Evolutionary conservation across 495 filamentous ascomycete genomes (phyloP), one percentile per base, ranked within the genome.

Genomic region (Tuber microsphaerosporum): DNA sequence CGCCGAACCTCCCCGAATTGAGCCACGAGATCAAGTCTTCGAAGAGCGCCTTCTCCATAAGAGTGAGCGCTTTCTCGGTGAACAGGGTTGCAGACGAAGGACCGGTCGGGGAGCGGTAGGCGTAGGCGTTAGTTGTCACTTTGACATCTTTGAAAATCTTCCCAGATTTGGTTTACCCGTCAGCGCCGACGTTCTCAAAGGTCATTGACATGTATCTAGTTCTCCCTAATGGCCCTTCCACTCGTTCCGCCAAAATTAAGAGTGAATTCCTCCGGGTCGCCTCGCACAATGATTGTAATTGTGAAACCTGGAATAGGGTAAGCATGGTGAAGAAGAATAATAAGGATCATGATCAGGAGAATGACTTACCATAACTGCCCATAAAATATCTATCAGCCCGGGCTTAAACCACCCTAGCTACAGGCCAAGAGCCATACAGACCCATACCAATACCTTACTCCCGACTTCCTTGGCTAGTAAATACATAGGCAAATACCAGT

Each of bases 381-480:
- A 97, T 91, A 84, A 99, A 97, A 83, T 99, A 95, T 84, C 91
- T 93, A 85, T 99, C 95, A 42, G 96, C 96, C 61, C 94, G 90
- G 83, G 98, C 94, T 96, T 96, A 99, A 43, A 99, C 96, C 82
- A 97, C 94, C 85, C 91, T 92, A 70, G 95, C 95, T 46, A 99
- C 95, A 2, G 90, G 87, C 82, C 94, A 97, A 85, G 90, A 94
- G 75, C 85, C 91, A 81, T 99, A 99, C 46, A 99, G 88, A 84
- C 97, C 96, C 95, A 99, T 99, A 85, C 95, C 95, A 96, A 99
- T 99, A 71, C 95, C 95, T 83, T 98, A 95, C 84, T 98, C 96
- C 84, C 98, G 95, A 46, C 92, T 96, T 71, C 95, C 95, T 84
- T 99, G 95, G 48, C 95, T 96, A 71, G 96, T 99, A 85, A 99